Evolutionary conservation across 192 early-diverging fungal species (phyloP).

Genomic region (Mortierella antarctica): DNA sequence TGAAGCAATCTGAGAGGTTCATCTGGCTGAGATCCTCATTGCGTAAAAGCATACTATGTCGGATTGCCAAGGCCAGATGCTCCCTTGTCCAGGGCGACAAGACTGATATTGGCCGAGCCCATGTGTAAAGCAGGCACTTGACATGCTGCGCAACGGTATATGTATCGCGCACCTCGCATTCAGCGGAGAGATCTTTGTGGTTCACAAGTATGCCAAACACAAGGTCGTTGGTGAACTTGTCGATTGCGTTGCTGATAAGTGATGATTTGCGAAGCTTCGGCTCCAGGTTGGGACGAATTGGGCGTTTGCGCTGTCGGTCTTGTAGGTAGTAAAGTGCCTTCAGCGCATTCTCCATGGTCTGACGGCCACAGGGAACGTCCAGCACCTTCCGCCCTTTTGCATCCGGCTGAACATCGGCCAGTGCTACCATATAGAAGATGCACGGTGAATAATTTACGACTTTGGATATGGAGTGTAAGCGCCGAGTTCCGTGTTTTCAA

Average conservation of each 20-base stretch:
- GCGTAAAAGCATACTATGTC: conserved; percentile 14
- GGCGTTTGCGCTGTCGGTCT: not conserved
- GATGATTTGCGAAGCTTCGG: not conserved
- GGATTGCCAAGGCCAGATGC: conserved; percentile 12
- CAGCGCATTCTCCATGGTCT: not conserved
- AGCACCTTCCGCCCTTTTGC: not conserved
- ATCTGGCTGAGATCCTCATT: conserved; percentile 10
- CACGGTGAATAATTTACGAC: no score
- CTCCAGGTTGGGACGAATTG: not conserved
- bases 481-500: not conserved
- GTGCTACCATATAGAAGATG: not conserved
- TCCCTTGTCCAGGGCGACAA: conserved; percentile 1
- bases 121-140: conserved; percentile 3
- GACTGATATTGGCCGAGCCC: not conserved
- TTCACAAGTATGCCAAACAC: not conserved
- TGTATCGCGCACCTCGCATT: not conserved
- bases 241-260: not conserved
- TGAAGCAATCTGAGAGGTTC: conserved; percentile 11
- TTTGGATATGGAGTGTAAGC: no score
- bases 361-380: not conserved
- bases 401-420: not conserved
- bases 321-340: not conserved
- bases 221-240: not conserved
- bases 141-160: conserved; percentile 7
- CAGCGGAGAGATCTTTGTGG: not conserved